These are phyloP conservation scores for Alternaria tenuissima DNA, from an alignment of 2,329 filamentous ascomycete genomes.

Conservation along the genomic window DNA sequence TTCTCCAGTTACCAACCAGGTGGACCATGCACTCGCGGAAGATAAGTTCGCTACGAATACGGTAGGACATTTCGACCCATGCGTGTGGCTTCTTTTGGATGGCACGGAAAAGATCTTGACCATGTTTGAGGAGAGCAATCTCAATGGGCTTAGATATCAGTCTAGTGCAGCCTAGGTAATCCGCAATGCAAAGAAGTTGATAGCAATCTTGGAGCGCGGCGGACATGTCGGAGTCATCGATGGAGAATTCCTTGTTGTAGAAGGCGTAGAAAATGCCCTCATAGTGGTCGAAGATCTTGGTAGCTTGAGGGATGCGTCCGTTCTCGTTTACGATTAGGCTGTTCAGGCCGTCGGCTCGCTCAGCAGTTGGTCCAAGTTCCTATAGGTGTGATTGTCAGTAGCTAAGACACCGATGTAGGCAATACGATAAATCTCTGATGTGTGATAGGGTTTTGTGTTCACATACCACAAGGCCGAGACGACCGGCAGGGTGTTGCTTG, in stretches of 20 bases:
- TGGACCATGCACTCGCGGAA: constrained; percentile 58
- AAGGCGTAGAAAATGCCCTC: constrained; percentile 57
- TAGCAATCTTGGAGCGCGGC: constrained; percentile 53
- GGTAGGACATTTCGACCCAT: constrained; percentile 58
- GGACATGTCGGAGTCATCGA: constrained; percentile 52
- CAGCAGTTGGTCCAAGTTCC: constrained; percentile 48
- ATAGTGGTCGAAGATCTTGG: constrained; percentile 47
- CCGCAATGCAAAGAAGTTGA: constrained; percentile 55
- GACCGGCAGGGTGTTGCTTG: constrained; percentile 30
- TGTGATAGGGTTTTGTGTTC: not conserved
- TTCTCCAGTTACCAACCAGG: constrained; percentile 53
- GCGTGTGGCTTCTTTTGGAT: constrained; percentile 54
- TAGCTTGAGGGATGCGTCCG: constrained; percentile 39
- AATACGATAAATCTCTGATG: not conserved
- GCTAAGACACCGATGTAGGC: not conserved
- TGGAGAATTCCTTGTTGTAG: constrained; percentile 54
- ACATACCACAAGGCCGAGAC: constrained; percentile 41
- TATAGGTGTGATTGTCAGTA: constrained; percentile 21
- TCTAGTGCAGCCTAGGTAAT: constrained; percentile 55
- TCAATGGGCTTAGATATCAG: constrained; percentile 58
- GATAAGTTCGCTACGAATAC: constrained; percentile 56
- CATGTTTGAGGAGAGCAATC: constrained; percentile 57
- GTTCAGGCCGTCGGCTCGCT: constrained; percentile 26
- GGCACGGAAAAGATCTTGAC: constrained; percentile 56
- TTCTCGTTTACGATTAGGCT: constrained; percentile 47